Evolutionary conservation across 805 yeast genomes (phyloP), one percentile per base, ranked within the genome.

Genomic region (Brettanomyces anomalus): DNA sequence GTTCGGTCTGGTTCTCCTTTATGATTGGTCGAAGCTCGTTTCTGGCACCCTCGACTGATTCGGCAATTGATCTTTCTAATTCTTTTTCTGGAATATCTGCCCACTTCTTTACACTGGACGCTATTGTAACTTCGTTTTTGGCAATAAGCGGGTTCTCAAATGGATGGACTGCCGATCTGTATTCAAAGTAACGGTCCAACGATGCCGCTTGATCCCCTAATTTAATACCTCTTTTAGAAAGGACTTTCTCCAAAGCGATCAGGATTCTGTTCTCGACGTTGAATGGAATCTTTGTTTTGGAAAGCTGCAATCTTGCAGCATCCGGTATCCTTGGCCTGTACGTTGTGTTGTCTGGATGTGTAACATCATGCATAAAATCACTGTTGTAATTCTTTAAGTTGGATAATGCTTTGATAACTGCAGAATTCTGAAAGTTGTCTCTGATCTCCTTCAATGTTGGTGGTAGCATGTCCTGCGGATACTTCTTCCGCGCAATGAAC

Each of bases 31-130:
- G 37, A 21, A 60, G 24, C 38, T 58, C 62, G 4, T 45, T 47
- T 49, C 64, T 52, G 26, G 45, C 21, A 41, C 64, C 64, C 33
- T 41, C 46, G 4, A 60, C 63, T 2, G 58, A 56, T 4, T 57
- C 20, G 33, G 53, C 49, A n/a, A 59, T 28, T 1, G 56, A 49
- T 8, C 39, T 33, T 19, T 43, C 33, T 14, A 58, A 21, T 30
- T 56, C 58, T 1, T 43, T 43, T 30, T 45, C 45, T n/a, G 60
- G 43, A 18, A 55, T 40, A 11, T 42, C 41, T 4, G 41, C 21
- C 31, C 56, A 42, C 8, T 40, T 37, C 15, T 47, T 41, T 11
- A 52, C 14, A 8, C 38, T 43, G 13, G 54, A 46, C 11, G 34
- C 21, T 5, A 46, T 39, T 47, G 52, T 47, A 16, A 39, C 48